phyloP scores from a whole-genome alignment of 2,329 filamentous ascomycete genomes.

The Pseudocercospora eumusae region DNA sequence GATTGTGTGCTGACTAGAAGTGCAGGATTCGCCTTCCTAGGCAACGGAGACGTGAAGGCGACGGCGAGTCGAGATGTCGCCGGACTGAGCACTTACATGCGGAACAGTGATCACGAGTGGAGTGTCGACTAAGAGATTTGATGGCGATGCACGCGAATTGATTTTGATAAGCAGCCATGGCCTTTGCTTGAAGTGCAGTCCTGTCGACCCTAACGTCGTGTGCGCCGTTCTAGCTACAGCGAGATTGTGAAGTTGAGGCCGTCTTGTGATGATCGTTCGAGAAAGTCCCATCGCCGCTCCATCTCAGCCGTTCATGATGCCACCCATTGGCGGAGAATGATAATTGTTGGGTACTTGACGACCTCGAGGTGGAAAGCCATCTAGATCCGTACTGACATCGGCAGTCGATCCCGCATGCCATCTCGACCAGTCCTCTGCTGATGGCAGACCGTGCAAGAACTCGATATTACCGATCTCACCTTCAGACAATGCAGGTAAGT shows the following conservation, averaged over 20 bases:
- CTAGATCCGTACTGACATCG: conserved; percentile 19
- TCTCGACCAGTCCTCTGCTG: conserved; percentile 26
- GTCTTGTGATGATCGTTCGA: too few species aligned
- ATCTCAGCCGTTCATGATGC: conserved; percentile 18
- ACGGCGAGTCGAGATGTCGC: conserved; percentile 19
- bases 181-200: not conserved
- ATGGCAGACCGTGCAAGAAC: conserved; percentile 25
- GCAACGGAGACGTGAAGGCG: conserved; percentile 39
- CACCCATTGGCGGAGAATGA: conserved; percentile 19
- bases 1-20: not conserved
- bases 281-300: not conserved
- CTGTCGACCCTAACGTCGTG: not conserved
- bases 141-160: not conserved
- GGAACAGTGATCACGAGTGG: conserved; percentile 25
- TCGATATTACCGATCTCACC: conserved; percentile 18
- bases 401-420: conserved; percentile 22
- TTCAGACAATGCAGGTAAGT: conserved; percentile 20
- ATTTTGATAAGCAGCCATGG: not conserved
- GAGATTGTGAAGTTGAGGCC: not conserved
- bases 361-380: conserved; percentile 21
- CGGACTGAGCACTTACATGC: conserved; percentile 25
- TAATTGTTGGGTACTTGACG: conserved; percentile 11
- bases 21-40: conserved; percentile 41
- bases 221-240: not conserved
- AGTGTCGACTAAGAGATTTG: conserved; percentile 13